These are phyloP conservation scores for Peronosclerospora sorghi DNA, from an alignment of 352 stramenopile genomes.

Conservation along the genomic window DNA sequence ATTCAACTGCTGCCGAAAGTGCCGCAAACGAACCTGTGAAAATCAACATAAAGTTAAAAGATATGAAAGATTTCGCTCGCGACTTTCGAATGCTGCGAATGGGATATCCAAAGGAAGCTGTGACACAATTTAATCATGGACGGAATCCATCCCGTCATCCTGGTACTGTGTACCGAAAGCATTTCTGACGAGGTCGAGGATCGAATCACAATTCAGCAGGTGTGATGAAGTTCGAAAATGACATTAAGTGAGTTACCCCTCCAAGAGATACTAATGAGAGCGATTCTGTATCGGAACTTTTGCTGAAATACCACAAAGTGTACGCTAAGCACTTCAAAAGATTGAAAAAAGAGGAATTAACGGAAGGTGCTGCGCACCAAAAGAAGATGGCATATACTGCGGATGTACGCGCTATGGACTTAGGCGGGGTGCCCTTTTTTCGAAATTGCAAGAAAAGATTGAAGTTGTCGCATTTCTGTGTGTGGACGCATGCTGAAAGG, in stretches of 20 bases:
- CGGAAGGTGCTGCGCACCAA: conserved; percentile 68
- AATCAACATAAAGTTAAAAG: conserved; percentile 26
- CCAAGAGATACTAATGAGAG: conserved; percentile 3
- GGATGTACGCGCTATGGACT: conserved; percentile 43
- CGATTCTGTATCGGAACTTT: conserved; percentile 2
- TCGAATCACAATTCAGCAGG: conserved; percentile 22
- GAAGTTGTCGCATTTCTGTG: neutral
- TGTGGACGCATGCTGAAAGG: conserved; percentile 30
- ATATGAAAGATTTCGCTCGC: conserved; percentile 56
- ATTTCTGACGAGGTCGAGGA: conserved; percentile 55
- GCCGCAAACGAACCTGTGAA: neutral
- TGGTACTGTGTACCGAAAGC: conserved; percentile 48
- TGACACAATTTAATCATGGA: conserved; percentile 88
- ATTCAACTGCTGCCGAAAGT: neutral
- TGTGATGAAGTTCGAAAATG: conserved; percentile 38
- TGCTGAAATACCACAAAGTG: conserved; percentile 46
- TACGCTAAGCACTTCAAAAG: conserved; percentile 86
- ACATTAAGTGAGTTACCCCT: conserved; percentile 45
- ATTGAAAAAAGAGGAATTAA: conserved; percentile 85
- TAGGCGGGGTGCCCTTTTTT: conserved; percentile 37
- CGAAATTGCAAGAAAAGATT: conserved; percentile 9
- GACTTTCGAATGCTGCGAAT: conserved; percentile 94
- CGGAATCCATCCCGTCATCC: conserved; percentile 61
- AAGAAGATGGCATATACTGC: conserved; percentile 61
- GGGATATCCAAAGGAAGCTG: conserved; percentile 80